Evolutionary conservation across 192 early-diverging fungal genomes (phyloP).

Genomic region (Backusella liffmaniae): DNA sequence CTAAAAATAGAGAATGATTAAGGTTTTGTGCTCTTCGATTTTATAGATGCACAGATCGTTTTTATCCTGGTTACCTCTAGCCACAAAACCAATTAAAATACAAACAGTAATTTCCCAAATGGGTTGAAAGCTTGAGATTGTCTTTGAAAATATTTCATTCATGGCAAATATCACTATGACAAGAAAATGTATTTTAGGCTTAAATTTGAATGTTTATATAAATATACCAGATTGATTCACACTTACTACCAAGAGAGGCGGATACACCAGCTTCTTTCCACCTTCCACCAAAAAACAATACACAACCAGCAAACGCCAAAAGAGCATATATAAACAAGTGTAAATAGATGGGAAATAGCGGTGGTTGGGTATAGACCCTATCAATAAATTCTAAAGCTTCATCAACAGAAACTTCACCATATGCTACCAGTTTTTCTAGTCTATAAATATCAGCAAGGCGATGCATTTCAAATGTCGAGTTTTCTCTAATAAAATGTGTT

Average conservation of each 20-base stretch:
- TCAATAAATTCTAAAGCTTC: conserved; percentile 64
- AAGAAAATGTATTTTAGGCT: background rate
- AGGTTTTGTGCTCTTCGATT: background rate
- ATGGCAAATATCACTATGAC: conserved; percentile 36
- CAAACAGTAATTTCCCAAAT: conserved; percentile 49
- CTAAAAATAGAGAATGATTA: background rate
- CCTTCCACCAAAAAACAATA: conserved; percentile 66
- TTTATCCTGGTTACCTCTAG: conserved; percentile 18
- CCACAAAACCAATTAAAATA: conserved; percentile 44
- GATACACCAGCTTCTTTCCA: conserved; percentile 69
- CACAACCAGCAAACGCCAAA: conserved; percentile 55
- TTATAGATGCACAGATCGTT: background rate
- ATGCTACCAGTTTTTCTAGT: conserved; percentile 62
- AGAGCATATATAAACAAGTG: conserved; percentile 53
- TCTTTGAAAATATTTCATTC: conserved; percentile 51
- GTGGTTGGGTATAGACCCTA: conserved; percentile 51
- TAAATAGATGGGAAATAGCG: conserved; percentile 57
- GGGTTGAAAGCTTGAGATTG: conserved; percentile 44
- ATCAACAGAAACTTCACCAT: conserved; percentile 57
- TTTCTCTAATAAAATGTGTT: conserved; percentile 63
- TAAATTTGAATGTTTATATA: background rate
- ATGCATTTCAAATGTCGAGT: conserved; percentile 66
- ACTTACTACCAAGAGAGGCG: conserved; percentile 43
- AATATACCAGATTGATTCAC: background rate
- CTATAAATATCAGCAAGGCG: conserved; percentile 61